Evolutionary conservation across 208 protist species (phyloP).

Genomic region (Herpetomonas tarakana): DNA sequence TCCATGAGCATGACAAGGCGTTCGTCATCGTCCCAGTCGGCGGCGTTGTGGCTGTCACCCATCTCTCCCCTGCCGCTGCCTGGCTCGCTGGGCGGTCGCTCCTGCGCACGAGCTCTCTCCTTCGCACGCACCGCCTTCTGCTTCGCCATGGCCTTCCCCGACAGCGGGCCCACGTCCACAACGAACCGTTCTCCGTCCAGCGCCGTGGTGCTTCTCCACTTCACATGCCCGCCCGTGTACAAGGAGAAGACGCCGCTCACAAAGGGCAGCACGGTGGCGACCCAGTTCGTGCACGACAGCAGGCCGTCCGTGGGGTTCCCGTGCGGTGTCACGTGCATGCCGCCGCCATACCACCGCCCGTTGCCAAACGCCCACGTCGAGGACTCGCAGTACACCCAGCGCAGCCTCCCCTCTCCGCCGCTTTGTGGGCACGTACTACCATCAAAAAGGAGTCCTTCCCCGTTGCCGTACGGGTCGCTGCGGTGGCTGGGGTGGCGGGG

Average conservation of each 20-base stretch:
- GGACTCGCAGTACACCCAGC: slow-evolving; percentile 58
- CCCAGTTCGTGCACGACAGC: slow-evolving; percentile 77
- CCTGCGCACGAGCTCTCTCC: slow-evolving; percentile 2
- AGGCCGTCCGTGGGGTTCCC: slow-evolving; percentile 69
- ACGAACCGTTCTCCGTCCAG: slow-evolving; percentile 69
- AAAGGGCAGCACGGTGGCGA: slow-evolving; percentile 47
- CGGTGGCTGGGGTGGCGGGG: background rate
- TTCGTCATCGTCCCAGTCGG: background rate
- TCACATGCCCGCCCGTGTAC: slow-evolving; percentile 68
- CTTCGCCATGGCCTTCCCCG: background rate
- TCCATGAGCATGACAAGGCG: slow-evolving; percentile 36
- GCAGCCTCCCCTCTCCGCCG: slow-evolving; percentile 5
- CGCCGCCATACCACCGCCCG: slow-evolving; percentile 80
- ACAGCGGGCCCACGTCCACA: slow-evolving; percentile 31
- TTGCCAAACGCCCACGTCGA: slow-evolving; percentile 81
- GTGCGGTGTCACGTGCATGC: slow-evolving; percentile 71
- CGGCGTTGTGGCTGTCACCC: background rate
- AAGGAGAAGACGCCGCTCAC: slow-evolving; percentile 34
- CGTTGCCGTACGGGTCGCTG: background rate
- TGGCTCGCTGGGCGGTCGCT: background rate
- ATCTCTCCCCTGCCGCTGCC: too few relatives aligned
- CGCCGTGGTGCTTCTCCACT: slow-evolving; percentile 58
- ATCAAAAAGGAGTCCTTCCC: background rate
- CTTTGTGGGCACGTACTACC: too few relatives aligned
- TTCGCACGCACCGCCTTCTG: background rate